Evolutionary conservation across 1,284 basidiomycete genomes (phyloP), one percentile per base, ranked within the genome.

Genomic region (Malassezia furfur): DNA sequence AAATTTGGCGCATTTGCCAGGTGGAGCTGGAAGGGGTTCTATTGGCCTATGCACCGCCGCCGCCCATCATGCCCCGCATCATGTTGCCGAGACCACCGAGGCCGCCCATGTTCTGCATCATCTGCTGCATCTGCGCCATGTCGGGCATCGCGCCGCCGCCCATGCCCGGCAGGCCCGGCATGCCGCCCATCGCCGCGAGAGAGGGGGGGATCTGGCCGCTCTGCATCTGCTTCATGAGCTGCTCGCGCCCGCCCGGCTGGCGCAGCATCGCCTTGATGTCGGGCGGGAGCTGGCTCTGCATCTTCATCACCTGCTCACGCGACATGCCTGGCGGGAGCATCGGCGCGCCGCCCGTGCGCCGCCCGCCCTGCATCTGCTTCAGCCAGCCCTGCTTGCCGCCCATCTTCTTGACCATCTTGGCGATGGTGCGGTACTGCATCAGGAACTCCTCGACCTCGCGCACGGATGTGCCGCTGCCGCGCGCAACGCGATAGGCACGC

Each of bases 401-500:
- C 15, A 91, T 90, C 72, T 89, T 86, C 78, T 91, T 93, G 21
- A 91, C 91, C 88, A 73, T 68, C 1, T 35, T 32, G 10, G 53
- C 53, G 4, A 73, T 61, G 58, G 71, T 67, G 10, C 65, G 47
- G 52, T 68, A 71, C 55, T 71, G 68, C 69, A 88, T 87, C 32
- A 98, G 78, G 57, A 96, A 78, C 72, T 96, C 93, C 75, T 99
- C 93, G 19, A 98, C 91, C 77, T 99, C 94, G 59, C 89, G 82
- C 37, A 99, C 88, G 63, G 84, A 88, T 39, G 93, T 96, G n/a
- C 93, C 93, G 65, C 88, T 91, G 35, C 93, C 93, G 63, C 83
- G 80, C 1, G 94, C 94, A 22, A 99, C 88, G 52, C 91, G 81
- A 57, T 93, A 78, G 3, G 69, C 67, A 31, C 68, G 61, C 4